Evolutionary conservation across 2,329 filamentous ascomycete species (phyloP).

Genomic region (Dactylellina cionopaga): DNA sequence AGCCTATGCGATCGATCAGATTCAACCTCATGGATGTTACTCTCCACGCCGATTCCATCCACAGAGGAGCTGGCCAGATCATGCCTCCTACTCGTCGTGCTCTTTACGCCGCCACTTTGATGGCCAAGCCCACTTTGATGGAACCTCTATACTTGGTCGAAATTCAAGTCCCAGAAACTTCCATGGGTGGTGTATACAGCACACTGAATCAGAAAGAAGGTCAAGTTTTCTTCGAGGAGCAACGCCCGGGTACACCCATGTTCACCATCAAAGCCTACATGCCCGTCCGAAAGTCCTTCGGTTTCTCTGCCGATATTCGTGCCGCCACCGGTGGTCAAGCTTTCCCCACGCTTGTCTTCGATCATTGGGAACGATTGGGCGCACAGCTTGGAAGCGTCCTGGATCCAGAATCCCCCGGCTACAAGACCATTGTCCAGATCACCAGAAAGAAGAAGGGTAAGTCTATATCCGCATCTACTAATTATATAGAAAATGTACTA

Average conservation of each 20-base stretch:
- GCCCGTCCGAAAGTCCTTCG: constrained; percentile 96
- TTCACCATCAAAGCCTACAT: constrained; percentile 99
- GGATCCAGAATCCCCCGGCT: constrained; percentile 82
- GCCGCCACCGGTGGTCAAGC: constrained; percentile 93
- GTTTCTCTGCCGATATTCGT: constrained; percentile 98
- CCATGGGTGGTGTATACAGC: constrained; percentile 99
- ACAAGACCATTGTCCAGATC: constrained; percentile 79
- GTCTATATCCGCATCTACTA: constrained; percentile 68
- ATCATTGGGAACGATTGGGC: constrained; percentile 96
- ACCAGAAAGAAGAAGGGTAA: constrained; percentile 99
- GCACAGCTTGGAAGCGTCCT: constrained; percentile 81
- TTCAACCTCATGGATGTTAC: constrained; percentile 99
- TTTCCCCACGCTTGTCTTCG: constrained; percentile 98
- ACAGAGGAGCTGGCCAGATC: constrained; percentile 98
- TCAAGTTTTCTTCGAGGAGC: constrained; percentile 98
- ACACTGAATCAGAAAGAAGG: constrained; percentile 96
- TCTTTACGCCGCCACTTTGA: constrained; percentile 88
- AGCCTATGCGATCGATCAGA: constrained; percentile 95
- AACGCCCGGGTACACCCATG: constrained; percentile 96
- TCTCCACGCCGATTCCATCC: constrained; percentile 98
- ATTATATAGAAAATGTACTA: constrained; percentile 58
- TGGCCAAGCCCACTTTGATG: constrained; percentile 88
- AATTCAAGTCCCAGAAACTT: constrained; percentile 97
- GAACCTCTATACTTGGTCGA: constrained; percentile 99
- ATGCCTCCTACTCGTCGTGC: constrained; percentile 98